Base-by-base conservation (phyloP, 768 basidiomycete species). In the Kwoniella shandongensis region DNA sequence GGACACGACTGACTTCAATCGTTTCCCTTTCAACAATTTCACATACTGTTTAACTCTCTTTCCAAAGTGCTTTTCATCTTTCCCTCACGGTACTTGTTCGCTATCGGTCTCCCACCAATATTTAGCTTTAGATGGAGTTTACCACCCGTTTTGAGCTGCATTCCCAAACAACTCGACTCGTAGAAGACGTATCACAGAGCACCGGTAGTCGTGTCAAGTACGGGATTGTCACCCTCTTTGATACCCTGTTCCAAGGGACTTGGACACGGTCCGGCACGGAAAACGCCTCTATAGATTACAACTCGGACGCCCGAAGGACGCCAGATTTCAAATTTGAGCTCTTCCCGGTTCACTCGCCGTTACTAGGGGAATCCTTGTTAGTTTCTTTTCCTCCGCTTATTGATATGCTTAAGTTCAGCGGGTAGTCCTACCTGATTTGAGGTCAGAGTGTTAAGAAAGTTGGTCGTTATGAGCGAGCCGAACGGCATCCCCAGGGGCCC, bases 351-450 rank as follows among this genome's bases (percentile, higher is more conserved):
- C 86, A 85, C 86, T 86, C 83, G 84, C 85, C 84, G 86, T 84
- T 86, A 86, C 86, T 86, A 84, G 81, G 84, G 85, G 84, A 87
- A 86, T 86, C 86, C 85, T 85, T 83, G 86, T 87, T 87, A 86
- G 85, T 87, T 87, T 86, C 86, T 87, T 87, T 86, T 86, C 86
- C 86, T 86, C 85, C 83, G 83, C 86, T 87, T 86, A 86, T 85
- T 87, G 84, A 86, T 86, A 86, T 86, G 85, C 86, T 86, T 86
- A 86, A 86, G 84, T 86, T 86, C 84, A 85, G 85, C 82, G 83
- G 85, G 86, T 86, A 86, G 81, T 84, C 85, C 84, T 84, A 82
- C 84, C 83, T 84, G 84, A 86, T 85, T 83, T 85, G 85, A 86
- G 85, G 84, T 84, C 85, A 83, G 63, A 61, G 56, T 49, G 30